These are phyloP conservation scores for Dictyophora rubrovolvata DNA, from an alignment of 768 basidiomycete genomes.

Conservation along the genomic window DNA sequence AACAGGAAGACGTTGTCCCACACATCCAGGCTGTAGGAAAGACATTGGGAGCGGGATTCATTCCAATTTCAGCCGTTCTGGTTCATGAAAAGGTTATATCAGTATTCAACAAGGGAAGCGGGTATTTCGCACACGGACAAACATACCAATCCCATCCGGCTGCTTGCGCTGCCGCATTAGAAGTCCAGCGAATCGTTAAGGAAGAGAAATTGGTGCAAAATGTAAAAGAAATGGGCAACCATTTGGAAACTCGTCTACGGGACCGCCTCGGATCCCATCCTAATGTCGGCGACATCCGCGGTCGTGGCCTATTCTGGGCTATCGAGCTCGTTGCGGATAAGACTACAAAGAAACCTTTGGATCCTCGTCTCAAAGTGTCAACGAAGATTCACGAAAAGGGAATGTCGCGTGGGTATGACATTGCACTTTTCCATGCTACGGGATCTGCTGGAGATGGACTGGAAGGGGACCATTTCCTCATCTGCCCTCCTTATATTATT, in stretches of 20 bases:
- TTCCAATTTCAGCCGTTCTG: slow-evolving; percentile 20
- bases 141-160: slow-evolving; percentile 17
- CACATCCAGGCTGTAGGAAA: slow-evolving; percentile 25
- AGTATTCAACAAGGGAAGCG: slow-evolving; percentile 15
- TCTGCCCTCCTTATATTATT: slow-evolving; percentile 19
- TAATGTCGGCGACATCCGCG: slow-evolving; percentile 18
- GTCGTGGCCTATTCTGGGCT: slow-evolving; percentile 21
- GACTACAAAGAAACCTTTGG: slow-evolving; percentile 1
- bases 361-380: slow-evolving; percentile 3
- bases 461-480: slow-evolving; percentile 17
- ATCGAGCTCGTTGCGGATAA: slow-evolving; percentile 16
- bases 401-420: slow-evolving; percentile 14
- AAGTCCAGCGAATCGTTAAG: slow-evolving; percentile 19
- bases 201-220: slow-evolving; percentile 16
- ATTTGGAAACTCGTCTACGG: slow-evolving; percentile 14
- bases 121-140: slow-evolving; percentile 16
- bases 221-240: background rate
- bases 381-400: slow-evolving; percentile 14
- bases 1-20: slow-evolving; percentile 18
- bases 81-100: slow-evolving; percentile 17
- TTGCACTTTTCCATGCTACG: slow-evolving; percentile 6
- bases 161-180: slow-evolving; percentile 20
- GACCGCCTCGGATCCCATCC: slow-evolving; percentile 9
- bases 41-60: slow-evolving; percentile 22
- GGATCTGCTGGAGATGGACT: slow-evolving; percentile 15